Evolutionary conservation across 495 filamentous ascomycete genomes (phyloP).

Genomic region (Amniculicola lignicola): DNA sequence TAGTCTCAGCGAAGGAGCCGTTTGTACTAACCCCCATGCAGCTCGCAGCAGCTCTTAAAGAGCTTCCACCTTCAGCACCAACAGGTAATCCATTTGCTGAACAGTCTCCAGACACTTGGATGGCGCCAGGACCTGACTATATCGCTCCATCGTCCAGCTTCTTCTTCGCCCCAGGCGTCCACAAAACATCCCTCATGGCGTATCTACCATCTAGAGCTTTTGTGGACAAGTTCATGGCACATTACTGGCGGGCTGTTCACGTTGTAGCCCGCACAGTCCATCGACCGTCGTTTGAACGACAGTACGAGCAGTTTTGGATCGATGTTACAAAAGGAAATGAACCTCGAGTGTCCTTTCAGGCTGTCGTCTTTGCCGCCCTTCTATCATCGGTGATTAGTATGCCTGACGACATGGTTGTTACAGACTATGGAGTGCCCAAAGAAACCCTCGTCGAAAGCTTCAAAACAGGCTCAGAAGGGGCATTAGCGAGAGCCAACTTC

Average conservation of each 20-base stretch:
- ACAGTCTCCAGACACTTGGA: conserved; percentile 20
- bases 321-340: conserved; percentile 53
- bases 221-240: conserved; percentile 56
- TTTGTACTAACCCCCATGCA: not conserved
- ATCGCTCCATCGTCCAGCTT: conserved; percentile 56
- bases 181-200: conserved; percentile 50
- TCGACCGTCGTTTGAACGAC: conserved; percentile 58
- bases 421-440: conserved; percentile 52
- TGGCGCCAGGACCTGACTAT: conserved; percentile 41
- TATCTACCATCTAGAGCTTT: conserved; percentile 52
- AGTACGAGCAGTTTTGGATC: conserved; percentile 63
- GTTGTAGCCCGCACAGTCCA: conserved; percentile 63
- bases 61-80: conserved; percentile 8
- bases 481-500: conserved; percentile 64
- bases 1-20: not conserved
- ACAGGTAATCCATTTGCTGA: conserved; percentile 8
- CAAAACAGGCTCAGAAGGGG: conserved; percentile 60
- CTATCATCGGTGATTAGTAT: conserved; percentile 67
- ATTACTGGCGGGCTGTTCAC: conserved; percentile 66
- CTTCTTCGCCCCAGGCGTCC: conserved; percentile 57
- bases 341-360: conserved; percentile 61
- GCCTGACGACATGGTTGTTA: conserved; percentile 49
- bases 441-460: conserved; percentile 55
- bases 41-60: conserved; percentile 25
- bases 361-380: conserved; percentile 62